Percentiles rank a stretch among this genome's conserved stretches.
Conservation (phyloP, 805 yeast species). For the Babjeviella inositovora region DNA sequence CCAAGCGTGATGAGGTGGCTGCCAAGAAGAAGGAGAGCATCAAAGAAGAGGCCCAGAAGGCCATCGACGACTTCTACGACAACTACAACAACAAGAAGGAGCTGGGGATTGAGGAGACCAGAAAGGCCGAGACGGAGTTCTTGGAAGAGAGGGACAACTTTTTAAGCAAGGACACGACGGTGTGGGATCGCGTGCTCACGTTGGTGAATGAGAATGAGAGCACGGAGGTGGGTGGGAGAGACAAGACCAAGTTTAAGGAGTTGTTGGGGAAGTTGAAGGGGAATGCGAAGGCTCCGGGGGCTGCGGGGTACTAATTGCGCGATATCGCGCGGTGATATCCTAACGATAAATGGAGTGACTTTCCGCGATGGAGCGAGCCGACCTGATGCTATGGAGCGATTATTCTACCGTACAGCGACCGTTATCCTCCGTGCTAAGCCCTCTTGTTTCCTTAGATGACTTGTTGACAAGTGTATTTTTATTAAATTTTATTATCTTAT, state of each 20-base stretch:
- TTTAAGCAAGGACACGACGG: too few relatives aligned
- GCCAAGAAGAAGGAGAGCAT: constrained; percentile 47
- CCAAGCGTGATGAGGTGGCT: constrained; percentile 63
- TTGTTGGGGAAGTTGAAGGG: constrained; percentile 50
- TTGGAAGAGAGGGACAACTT: constrained; percentile 58
- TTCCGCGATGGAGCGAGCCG: too few relatives aligned
- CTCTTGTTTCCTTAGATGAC: too few relatives aligned
- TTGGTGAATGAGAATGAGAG: constrained; percentile 29
- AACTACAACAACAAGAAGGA: constrained; percentile 78
- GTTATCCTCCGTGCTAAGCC: too few relatives aligned
- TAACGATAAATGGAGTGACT: too few relatives aligned
- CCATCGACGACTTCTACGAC: constrained; percentile 85
- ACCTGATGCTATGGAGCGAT: too few relatives aligned
- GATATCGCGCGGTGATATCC: too few relatives aligned
- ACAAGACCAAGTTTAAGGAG: constrained; percentile 56
- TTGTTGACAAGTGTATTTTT: too few relatives aligned
- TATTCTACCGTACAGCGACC: too few relatives aligned
- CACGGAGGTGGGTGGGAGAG: constrained; percentile 29
- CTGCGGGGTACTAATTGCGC: constrained; percentile 48
- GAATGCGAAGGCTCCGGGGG: constrained; percentile 63
- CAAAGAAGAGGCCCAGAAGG: constrained; percentile 60
- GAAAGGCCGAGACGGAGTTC: constrained; percentile 55
- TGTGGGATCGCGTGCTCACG: constrained; percentile 47
- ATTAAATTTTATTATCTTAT: too few relatives aligned
- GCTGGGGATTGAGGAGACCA: constrained; percentile 42